Conservation (phyloP, 129 eudicot species). For the Arctium lappa region DNA sequence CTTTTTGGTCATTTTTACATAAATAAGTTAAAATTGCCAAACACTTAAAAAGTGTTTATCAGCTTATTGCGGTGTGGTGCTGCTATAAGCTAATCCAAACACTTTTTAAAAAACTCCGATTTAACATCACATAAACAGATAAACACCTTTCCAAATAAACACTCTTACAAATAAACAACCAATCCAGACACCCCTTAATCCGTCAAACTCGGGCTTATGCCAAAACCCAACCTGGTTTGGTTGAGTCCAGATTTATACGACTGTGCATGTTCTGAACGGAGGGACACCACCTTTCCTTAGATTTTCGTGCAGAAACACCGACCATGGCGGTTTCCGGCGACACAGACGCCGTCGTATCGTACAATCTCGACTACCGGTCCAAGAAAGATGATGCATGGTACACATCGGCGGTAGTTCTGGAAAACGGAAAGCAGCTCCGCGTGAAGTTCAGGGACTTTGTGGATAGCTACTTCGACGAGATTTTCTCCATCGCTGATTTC, state of each 20-base stretch:
- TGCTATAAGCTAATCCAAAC: no score
- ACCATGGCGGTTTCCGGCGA: constrained; percentile 18
- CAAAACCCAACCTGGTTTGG: not conserved
- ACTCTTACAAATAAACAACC: no score
- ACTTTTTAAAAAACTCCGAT: no score
- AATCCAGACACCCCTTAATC: no score
- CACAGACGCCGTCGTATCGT: not conserved
- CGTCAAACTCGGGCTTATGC: no score
- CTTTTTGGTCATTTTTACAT: no score
- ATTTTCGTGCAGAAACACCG: not conserved
- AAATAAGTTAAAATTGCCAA: no score
- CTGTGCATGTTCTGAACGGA: constrained; percentile 19
- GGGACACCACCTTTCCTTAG: not conserved
- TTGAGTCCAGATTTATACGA: not conserved
- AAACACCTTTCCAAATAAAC: no score
- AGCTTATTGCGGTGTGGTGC: no score
- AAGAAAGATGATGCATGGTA: constrained; percentile 66
- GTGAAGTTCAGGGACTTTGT: constrained; percentile 37
- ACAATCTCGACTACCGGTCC: constrained; percentile 50
- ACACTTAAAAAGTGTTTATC: no score
- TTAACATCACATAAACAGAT: no score
- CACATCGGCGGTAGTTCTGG: constrained; percentile 30
- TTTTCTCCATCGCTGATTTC: no score
- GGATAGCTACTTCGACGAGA: not conserved
- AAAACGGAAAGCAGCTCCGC: constrained; percentile 26